Evolutionary conservation across 2,329 filamentous ascomycete genomes (phyloP), one percentile per base, ranked within the genome.

Genomic region (Scortechinia acanthostroma): DNA sequence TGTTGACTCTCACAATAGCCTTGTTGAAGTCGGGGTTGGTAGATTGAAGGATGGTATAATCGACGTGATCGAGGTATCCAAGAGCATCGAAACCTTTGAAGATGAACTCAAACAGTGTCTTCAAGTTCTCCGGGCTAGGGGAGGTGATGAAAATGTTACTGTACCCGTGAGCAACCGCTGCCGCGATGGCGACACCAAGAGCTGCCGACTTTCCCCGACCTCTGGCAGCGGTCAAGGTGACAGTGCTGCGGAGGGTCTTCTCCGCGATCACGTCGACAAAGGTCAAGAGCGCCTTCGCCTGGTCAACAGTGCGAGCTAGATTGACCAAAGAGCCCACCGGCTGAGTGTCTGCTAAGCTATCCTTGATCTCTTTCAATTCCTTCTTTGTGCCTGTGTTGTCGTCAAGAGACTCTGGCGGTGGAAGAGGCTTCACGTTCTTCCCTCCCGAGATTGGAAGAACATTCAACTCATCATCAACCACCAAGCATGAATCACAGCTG

Each of bases 61-160:
- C 93, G 54, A 90, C 82, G 59, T 98, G 93, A 55, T 98, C 93
- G 51, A 90, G 80, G 58, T 98, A 98, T 22, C 86, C 88, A 21
- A 98, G 74, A 10, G 91, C 88, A 61, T 98, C 93, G 56, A 98
- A 98, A 0, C 91, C 93, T 63, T 96, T 97, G 74, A 98, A 96
- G 16, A 98, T 80, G 57, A 98, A 98, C 57, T 98, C 91, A 60
- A 98, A 98, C 4, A 98, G 73, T 0, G 93, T 98, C 70, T 97
- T 98, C 74, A 98, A 74, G 66, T 98, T 98, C 67, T 98, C 94
- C 0, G 93, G 93, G 49, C 89, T 96, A 0, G 91, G 91, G 1
- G 91, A 97, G 1, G 93, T 98, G 60, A 98, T 95, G 67, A 98
- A 98, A 56, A 98, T 95, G 63, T 98, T 98, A 71, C 90, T 95